Percentiles rank a stretch among this genome's conserved stretches.
phyloP scores from a whole-genome alignment of 495 filamentous ascomycete species.

The Aspergillus funiculosus region DNA sequence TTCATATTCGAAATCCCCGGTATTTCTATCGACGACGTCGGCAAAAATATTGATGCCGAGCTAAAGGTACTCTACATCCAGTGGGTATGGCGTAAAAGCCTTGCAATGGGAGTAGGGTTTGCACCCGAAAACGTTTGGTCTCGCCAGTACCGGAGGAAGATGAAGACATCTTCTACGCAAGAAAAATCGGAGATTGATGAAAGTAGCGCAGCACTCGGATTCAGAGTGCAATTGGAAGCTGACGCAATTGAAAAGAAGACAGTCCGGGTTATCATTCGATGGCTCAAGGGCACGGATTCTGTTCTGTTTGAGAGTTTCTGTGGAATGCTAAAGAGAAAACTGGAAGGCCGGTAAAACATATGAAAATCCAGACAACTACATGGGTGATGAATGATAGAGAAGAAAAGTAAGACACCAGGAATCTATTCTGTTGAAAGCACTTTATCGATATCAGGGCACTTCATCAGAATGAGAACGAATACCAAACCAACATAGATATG shows the following conservation, averaged over 20 bases:
- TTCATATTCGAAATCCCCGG: slow-evolving; percentile 42
- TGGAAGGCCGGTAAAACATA: slow-evolving; percentile 29
- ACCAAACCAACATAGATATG: neutral
- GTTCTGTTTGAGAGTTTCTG: slow-evolving; percentile 85
- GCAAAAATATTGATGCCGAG: slow-evolving; percentile 33
- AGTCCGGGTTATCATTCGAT: slow-evolving; percentile 51
- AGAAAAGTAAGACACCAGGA: neutral
- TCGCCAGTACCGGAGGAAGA: slow-evolving; percentile 55
- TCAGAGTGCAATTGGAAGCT: slow-evolving; percentile 39
- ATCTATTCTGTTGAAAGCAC: neutral
- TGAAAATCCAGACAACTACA: too few species aligned
- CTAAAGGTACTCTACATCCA: slow-evolving; percentile 43
- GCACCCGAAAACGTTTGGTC: slow-evolving; percentile 68
- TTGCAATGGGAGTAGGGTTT: slow-evolving; percentile 46
- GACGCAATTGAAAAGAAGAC: slow-evolving; percentile 21
- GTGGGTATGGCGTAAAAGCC: slow-evolving; percentile 46
- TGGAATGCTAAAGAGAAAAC: slow-evolving; percentile 64
- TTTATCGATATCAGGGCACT: slow-evolving; percentile 3
- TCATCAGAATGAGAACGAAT: too few species aligned
- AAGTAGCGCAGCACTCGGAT: slow-evolving; percentile 35
- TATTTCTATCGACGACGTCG: slow-evolving; percentile 24
- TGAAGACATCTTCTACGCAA: slow-evolving; percentile 25
- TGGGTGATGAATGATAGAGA: neutral
- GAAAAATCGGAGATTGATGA: slow-evolving; percentile 27
- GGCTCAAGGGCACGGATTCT: slow-evolving; percentile 69